These are phyloP conservation scores for Sporothrix brunneoviolacea DNA, from an alignment of 2,329 filamentous ascomycete species.

Conservation along the genomic window DNA sequence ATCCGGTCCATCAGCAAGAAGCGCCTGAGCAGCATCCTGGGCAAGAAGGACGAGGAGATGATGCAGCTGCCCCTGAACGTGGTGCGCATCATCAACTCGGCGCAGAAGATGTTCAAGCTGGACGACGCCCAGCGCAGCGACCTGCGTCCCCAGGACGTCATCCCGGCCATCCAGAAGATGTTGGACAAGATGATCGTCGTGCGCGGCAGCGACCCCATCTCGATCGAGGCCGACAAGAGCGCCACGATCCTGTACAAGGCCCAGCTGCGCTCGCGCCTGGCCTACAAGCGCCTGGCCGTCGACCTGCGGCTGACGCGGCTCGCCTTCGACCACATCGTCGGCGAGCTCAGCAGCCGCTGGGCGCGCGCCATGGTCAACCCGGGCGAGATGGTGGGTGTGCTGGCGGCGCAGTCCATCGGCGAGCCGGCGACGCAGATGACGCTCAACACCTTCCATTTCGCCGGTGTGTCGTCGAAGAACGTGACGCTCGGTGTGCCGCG, in stretches of 20 bases:
- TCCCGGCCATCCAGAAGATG: slow-evolving; percentile 69
- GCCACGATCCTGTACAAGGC: slow-evolving; percentile 91
- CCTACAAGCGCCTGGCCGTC: slow-evolving; percentile 87
- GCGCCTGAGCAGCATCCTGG: slow-evolving; percentile 17
- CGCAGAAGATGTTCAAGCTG: slow-evolving; percentile 85
- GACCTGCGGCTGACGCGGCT: slow-evolving; percentile 82
- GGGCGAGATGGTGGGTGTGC: slow-evolving; percentile 97
- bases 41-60: slow-evolving; percentile 68
- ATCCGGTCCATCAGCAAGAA: slow-evolving; percentile 62
- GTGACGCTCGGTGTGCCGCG: slow-evolving; percentile 96
- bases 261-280: slow-evolving; percentile 77
- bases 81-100: slow-evolving; percentile 80
- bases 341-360: slow-evolving; percentile 85
- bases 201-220: slow-evolving; percentile 75
- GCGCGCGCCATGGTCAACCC: slow-evolving; percentile 78
- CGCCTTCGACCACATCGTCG: slow-evolving; percentile 86
- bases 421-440: slow-evolving; percentile 99
- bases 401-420: slow-evolving; percentile 96
- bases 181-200: slow-evolving; percentile 77
- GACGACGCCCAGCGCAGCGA: slow-evolving; percentile 82
- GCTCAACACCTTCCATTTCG: slow-evolving; percentile 98
- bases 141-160: slow-evolving; percentile 78
- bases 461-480: slow-evolving; percentile 99
- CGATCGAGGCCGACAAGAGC: slow-evolving; percentile 77
- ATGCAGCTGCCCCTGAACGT: slow-evolving; percentile 93